Evolutionary conservation across 352 stramenopile genomes (phyloP), one percentile per base, ranked within the genome.

Genomic region (Globisporangium carolinianum): DNA sequence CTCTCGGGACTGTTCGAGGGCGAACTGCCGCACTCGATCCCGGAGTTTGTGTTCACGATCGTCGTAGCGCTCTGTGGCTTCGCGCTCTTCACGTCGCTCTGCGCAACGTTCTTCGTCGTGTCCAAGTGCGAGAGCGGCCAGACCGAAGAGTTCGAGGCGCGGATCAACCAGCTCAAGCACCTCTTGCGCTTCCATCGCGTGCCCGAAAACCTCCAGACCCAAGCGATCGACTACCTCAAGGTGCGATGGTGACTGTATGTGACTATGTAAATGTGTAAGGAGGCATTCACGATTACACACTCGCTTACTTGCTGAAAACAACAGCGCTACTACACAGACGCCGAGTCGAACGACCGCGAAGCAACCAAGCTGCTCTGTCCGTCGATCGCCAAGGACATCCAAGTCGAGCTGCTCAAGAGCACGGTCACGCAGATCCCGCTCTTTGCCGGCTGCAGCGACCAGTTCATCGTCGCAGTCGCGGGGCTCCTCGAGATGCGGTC

Each of bases 361-460:
- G 77, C 82, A 0, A 69, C 83, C 6, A 78, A 83, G 51, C 46
- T 89, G 3, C 56, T 91, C 0, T 91, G 82, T 61, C 79, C 82
- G 4, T 91, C 82, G 0, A 87, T 91, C 50, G 72, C 71, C 0
- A 86, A 87, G 52, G 82, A 91, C 38, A 79, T 91, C 36, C 81
- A 89, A 55, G 79, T 89, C 18, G 73, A 83, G 51, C 53, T 91
- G 14, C 57, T 89, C 35, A 79, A 80, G 43, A 66, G 69, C 17
- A 87, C 73, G 49, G 75, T 91, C 4, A 70, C 62, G 0, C 66
- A 69, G 1, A 86, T 89, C 47, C 73, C 77, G 24, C 64, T 91
- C 45, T 89, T 91, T 47, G 69, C 74, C 11, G 71, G 73, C 1
- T 91, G 82, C 57, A 84, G 64, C 46, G 62, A 68, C 8, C 71